A percentile compares a stretch with the other conserved stretches of the same genome.
Conservation (phyloP, 805 yeast genomes). For the Scheffersomyces coipomensis region DNA sequence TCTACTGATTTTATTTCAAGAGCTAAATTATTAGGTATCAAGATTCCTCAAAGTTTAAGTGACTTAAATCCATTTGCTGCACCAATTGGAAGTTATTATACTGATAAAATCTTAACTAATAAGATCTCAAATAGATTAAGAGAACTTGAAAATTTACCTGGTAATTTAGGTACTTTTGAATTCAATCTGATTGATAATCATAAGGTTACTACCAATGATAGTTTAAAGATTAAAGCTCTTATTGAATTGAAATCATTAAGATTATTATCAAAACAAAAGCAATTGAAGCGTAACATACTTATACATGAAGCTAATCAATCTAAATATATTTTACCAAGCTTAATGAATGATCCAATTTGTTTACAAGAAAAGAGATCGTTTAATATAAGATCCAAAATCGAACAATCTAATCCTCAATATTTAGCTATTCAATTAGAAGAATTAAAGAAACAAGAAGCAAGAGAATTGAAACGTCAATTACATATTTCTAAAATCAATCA, state of each 20-base stretch:
- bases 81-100: slow-evolving; percentile 47
- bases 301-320: slow-evolving; percentile 52
- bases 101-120: slow-evolving; percentile 53
- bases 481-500: slow-evolving; percentile 48
- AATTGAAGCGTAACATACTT: slow-evolving; percentile 60
- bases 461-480: slow-evolving; percentile 46
- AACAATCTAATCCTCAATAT: slow-evolving; percentile 71
- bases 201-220: slow-evolving; percentile 37
- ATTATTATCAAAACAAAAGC: slow-evolving; percentile 67
- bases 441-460: slow-evolving; percentile 59
- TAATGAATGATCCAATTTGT: slow-evolving; percentile 54
- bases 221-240: slow-evolving; percentile 61
- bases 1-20: slow-evolving; percentile 23
- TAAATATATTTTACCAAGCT: slow-evolving; percentile 50
- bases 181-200: slow-evolving; percentile 35
- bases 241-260: slow-evolving; percentile 70
- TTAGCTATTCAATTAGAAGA: slow-evolving; percentile 75
- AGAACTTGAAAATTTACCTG: slow-evolving; percentile 66
- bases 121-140: slow-evolving; percentile 57
- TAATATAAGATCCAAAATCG: slow-evolving; percentile 65
- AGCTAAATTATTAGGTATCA: slow-evolving; percentile 42
- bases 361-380: slow-evolving; percentile 69
- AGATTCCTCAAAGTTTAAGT: slow-evolving; percentile 15
- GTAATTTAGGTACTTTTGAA: slow-evolving; percentile 60
- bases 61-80: slow-evolving; percentile 29